These are phyloP conservation scores for Talaromyces sp. DNA, from an alignment of 2,329 filamentous ascomycete species.

Conservation along the genomic window DNA sequence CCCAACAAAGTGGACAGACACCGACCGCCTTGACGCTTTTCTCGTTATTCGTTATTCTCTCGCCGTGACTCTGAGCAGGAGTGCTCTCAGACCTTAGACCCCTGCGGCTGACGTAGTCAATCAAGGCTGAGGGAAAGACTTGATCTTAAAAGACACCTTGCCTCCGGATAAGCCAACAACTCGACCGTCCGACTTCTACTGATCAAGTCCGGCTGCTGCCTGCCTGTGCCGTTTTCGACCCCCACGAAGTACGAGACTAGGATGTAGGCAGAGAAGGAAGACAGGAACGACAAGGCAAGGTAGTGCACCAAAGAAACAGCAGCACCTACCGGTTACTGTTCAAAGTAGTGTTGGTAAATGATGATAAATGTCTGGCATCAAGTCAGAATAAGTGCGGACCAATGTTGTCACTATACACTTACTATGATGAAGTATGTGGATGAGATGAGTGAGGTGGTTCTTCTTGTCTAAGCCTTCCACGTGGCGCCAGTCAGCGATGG, in stretches of 20 bases:
- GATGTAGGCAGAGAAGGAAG: background rate
- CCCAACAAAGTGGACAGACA: background rate
- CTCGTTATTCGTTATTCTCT: background rate
- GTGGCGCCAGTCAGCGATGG: constrained; percentile 8
- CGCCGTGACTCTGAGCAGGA: background rate
- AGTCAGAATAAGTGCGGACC: background rate
- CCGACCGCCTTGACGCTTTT: too few species aligned
- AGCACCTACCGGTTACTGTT: background rate
- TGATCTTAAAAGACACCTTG: background rate
- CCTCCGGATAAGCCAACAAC: background rate
- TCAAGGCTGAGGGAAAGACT: background rate
- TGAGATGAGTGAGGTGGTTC: background rate
- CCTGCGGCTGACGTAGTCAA: background rate
- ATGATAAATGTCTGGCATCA: background rate
- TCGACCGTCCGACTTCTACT: background rate
- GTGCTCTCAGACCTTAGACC: constrained; percentile 4
- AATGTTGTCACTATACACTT: background rate
- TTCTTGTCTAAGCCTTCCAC: constrained; percentile 2
- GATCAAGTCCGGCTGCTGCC: background rate
- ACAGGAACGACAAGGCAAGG: background rate
- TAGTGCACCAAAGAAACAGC: background rate
- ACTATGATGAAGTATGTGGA: background rate
- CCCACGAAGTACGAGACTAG: background rate
- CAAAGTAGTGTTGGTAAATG: background rate
- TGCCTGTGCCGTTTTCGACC: constrained; percentile 8